phyloP scores from a whole-genome alignment of 192 early-diverging fungal species.

The Umbelopsis sp. region DNA sequence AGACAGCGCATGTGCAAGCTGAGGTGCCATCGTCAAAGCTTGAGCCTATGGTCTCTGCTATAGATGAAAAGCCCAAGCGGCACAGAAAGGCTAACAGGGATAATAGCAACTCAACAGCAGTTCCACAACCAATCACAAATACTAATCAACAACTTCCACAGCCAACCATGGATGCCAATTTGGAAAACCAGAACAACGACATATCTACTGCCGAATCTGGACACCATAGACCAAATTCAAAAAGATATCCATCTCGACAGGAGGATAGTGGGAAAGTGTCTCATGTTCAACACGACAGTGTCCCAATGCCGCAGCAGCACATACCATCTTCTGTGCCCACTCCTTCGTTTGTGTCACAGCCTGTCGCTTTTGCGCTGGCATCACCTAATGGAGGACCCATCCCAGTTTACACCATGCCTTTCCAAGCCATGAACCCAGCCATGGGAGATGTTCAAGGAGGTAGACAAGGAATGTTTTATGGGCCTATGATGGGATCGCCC shows the following conservation, averaged over 20 bases:
- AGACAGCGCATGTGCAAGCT: too few species aligned
- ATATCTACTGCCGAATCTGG: not conserved
- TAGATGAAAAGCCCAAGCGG: too few species aligned
- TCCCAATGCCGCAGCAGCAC: not conserved
- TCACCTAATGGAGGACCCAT: constrained; percentile 14
- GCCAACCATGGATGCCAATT: too few species aligned
- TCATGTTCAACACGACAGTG: not conserved
- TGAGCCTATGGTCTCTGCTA: too few species aligned
- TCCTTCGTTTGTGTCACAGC: constrained; percentile 10
- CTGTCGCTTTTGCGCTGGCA: constrained; percentile 6
- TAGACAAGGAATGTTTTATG: constrained; percentile 17
- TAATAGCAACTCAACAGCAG: too few species aligned
- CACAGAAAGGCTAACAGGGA: too few species aligned
- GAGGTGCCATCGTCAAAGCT: too few species aligned
- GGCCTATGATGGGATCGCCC: constrained; percentile 9
- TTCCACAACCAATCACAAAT: too few species aligned
- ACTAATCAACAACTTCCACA: too few species aligned
- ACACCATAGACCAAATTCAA: not conserved
- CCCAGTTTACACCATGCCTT: constrained; percentile 7
- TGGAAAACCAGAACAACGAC: not conserved
- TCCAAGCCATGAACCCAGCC: constrained; percentile 13
- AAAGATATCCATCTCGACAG: not conserved
- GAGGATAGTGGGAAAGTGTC: not conserved
- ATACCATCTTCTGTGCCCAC: not conserved
- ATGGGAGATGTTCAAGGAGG: constrained; percentile 12